These are phyloP conservation scores for Stipa capillata DNA, from an alignment of 176 grass and related monocot genomes.

Conservation along the genomic window DNA sequence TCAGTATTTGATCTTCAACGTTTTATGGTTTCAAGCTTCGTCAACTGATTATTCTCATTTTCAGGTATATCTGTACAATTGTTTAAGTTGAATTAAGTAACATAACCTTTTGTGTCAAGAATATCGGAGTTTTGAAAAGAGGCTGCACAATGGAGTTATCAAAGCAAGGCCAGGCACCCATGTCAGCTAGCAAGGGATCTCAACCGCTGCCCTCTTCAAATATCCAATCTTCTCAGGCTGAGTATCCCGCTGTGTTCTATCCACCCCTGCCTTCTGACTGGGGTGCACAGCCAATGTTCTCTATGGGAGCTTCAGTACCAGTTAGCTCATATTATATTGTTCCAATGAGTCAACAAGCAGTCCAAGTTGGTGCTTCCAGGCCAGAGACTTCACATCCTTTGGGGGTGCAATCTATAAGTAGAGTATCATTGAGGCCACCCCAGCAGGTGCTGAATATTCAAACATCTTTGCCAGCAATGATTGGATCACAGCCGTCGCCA, in stretches of 20 bases:
- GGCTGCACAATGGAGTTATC: constrained; percentile 41
- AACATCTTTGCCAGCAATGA: constrained; percentile 32
- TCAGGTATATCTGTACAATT: constrained; percentile 11
- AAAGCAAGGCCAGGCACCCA: constrained; percentile 42
- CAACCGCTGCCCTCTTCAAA: constrained; percentile 33
- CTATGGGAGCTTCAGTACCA: constrained; percentile 32
- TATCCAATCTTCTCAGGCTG: constrained; percentile 38
- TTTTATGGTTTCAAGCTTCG: background rate
- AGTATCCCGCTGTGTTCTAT: constrained; percentile 35
- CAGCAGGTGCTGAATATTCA: constrained; percentile 51
- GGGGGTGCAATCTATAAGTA: constrained; percentile 27
- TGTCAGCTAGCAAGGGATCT: constrained; percentile 32
- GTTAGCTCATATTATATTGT: constrained; percentile 54
- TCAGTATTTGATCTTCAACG: background rate
- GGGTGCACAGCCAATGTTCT: constrained; percentile 42
- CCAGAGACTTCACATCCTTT: constrained; percentile 13
- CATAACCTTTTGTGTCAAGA: background rate
- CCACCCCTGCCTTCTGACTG: constrained; percentile 36
- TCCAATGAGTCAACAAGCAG: constrained; percentile 51
- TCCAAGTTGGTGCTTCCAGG: constrained; percentile 35
- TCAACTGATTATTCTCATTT: background rate
- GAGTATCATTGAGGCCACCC: constrained; percentile 29
- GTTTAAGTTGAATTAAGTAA: background rate
- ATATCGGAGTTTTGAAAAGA: background rate
- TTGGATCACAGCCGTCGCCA: constrained; percentile 34